A percentile compares a stretch with the other conserved stretches of the same genome.
Evolutionary conservation across 129 eudicot species (phyloP).

Genomic region (Smallanthus sonchifolius): DNA sequence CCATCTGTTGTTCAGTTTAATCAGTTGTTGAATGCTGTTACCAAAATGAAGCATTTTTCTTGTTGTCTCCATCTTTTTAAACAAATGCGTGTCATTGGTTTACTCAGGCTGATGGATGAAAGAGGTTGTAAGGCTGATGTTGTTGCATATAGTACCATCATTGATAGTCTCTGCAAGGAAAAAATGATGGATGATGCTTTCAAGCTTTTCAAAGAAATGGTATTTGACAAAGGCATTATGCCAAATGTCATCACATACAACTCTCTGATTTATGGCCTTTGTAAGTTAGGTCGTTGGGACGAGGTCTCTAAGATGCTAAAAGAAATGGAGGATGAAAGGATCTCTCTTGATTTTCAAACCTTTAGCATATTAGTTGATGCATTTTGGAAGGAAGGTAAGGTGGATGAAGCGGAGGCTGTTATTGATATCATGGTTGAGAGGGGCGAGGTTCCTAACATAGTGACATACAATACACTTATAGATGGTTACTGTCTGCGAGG

Average conservation of each 20-base stretch:
- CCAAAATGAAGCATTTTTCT: not conserved
- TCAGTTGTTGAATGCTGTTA: not conserved
- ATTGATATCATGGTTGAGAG: conserved; percentile 2
- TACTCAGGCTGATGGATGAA: conserved; percentile 5
- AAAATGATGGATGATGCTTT: conserved; percentile 24
- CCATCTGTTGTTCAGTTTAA: not conserved
- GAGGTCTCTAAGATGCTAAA: conserved; percentile 18
- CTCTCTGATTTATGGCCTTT: conserved; percentile 32
- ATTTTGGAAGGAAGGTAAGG: conserved; percentile 32
- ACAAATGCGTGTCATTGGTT: not conserved
- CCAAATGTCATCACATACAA: conserved; percentile 32
- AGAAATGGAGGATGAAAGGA: conserved; percentile 17
- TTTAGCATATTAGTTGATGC: conserved; percentile 33
- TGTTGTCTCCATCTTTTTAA: not conserved
- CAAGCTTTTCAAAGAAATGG: conserved; percentile 24
- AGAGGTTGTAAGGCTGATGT: conserved; percentile 10
- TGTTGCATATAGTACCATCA: conserved; percentile 16
- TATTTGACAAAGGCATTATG: conserved; percentile 19
- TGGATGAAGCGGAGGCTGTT: conserved; percentile 23
- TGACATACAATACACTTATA: not conserved
- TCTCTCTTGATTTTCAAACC: conserved; percentile 6
- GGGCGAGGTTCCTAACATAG: not conserved
- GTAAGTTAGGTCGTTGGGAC: conserved; percentile 23
- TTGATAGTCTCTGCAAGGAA: conserved; percentile 22
- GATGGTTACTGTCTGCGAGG: conserved; percentile 1